Conservation (phyloP, 441 rosid species). For the Populus trichocarpa region DNA sequence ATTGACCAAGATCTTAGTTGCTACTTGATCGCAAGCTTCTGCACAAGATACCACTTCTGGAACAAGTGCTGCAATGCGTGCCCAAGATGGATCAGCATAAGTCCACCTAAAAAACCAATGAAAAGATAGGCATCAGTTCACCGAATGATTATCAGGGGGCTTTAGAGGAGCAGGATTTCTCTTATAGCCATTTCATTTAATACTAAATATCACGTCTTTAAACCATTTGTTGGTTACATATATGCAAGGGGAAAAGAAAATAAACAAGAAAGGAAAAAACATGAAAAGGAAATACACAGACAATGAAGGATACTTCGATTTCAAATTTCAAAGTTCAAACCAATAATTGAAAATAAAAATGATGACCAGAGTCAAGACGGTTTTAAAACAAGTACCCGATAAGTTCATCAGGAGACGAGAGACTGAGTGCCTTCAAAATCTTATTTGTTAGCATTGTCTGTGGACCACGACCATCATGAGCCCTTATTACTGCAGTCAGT, state of each 20-base stretch:
- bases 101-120: constrained; percentile 50
- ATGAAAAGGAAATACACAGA: neutral
- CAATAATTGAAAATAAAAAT: neutral
- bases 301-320: neutral
- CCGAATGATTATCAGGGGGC: neutral
- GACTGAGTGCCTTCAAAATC: constrained; percentile 58
- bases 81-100: constrained; percentile 66
- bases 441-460: constrained; percentile 59
- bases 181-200: neutral
- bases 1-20: constrained; percentile 45
- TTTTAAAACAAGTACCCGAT: constrained; percentile 50
- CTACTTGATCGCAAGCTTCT: constrained; percentile 61
- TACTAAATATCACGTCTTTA: neutral
- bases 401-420: constrained; percentile 80
- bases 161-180: neutral
- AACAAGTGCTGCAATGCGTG: constrained; percentile 65
- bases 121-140: constrained; percentile 6
- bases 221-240: neutral
- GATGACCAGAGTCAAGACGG: neutral
- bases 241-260: neutral
- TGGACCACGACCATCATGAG: constrained; percentile 88
- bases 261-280: neutral
- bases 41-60: constrained; percentile 68
- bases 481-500: constrained; percentile 74
- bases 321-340: neutral